Evolutionary conservation across 108 stramenopile genomes (phyloP).

Genomic region (Conticribra weissflogii): DNA sequence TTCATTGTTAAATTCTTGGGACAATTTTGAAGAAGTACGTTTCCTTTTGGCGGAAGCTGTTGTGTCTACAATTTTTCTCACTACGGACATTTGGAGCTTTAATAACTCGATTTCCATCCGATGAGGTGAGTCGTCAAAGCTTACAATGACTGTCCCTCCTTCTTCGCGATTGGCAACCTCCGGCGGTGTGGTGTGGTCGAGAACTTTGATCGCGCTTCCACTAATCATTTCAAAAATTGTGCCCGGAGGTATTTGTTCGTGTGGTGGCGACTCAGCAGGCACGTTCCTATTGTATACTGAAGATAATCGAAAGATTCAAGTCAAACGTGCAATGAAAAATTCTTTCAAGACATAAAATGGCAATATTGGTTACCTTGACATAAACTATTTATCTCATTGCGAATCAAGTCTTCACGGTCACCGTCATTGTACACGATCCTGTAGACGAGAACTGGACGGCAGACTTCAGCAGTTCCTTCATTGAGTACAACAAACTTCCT

Average conservation of each 20-base stretch:
- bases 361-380: conserved; percentile 42
- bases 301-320: not conserved
- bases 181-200: conserved; percentile 17
- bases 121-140: not conserved
- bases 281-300: conserved; percentile 33
- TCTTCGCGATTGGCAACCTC: conserved; percentile 13
- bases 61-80: conserved; percentile 12
- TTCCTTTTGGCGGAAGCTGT: not conserved
- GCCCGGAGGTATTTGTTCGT: conserved; percentile 38
- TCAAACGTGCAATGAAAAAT: too few species aligned
- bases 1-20: conserved; percentile 7
- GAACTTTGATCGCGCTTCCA: conserved; percentile 29
- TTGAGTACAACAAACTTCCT: conserved; percentile 26
- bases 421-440: conserved; percentile 45
- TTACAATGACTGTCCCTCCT: conserved; percentile 15
- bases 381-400: conserved; percentile 41
- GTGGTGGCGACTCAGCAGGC: conserved; percentile 7
- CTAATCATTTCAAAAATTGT: conserved; percentile 33
- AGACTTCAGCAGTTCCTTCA: conserved; percentile 8
- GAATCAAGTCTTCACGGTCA: conserved; percentile 48
- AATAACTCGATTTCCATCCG: conserved; percentile 5
- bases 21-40: too few species aligned
- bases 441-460: conserved; percentile 49
- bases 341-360: too few species aligned
- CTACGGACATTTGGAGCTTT: conserved; percentile 43